Base-by-base conservation (phyloP, 345 rosid genomes). In the Moringa oleifera region DNA sequence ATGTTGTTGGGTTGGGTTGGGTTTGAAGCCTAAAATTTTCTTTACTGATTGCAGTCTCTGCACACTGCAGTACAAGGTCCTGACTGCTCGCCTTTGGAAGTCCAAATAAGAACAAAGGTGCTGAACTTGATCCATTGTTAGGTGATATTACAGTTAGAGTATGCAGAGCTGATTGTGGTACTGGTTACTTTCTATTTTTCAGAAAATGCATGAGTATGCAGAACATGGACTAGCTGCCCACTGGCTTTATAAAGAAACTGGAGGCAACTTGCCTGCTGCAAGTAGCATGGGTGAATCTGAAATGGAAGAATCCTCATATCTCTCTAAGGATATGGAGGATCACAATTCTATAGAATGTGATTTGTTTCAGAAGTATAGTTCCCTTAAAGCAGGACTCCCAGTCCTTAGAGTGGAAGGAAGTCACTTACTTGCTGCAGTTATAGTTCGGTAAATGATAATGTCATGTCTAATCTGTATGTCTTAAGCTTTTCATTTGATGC, bases 221-320 rank as follows among this genome's bases (percentile, higher is more conserved):
- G 93, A 86, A 64, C 84, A 86, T 77, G 93, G 89, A 53, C 87
- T 83, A 73, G 89, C 93, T 37, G 93, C 93, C n/a, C 93, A 86
- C 72, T 86, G 93, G 93, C 87, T 86, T 57, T 86, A 86, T 62
- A 86, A 86, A 72, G 93, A 86, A 82, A 73, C 79, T 59, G 85
- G 76, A 53, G 80, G 68, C 61, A 65, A 64, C 53, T 65, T 82
- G 61, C 75, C 78, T 46, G 66, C 76, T 6, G 37, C 68, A 23
- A 73, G 71, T 67, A 33, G 18, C 72, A 25, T 71, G 72, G 81
- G 79, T 73, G 80, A 80, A 56, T 68, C 76, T 66, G 85, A 84
- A 52, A 61, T 25, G 11, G 79, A 80, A 61, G 70, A 68, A 62
- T 69, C 81, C 8, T 60, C 79, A 21, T 74, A 70, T 70, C 60